Conservation (phyloP, 1,284 basidiomycete genomes). For the Heliocybe sulcata region DNA sequence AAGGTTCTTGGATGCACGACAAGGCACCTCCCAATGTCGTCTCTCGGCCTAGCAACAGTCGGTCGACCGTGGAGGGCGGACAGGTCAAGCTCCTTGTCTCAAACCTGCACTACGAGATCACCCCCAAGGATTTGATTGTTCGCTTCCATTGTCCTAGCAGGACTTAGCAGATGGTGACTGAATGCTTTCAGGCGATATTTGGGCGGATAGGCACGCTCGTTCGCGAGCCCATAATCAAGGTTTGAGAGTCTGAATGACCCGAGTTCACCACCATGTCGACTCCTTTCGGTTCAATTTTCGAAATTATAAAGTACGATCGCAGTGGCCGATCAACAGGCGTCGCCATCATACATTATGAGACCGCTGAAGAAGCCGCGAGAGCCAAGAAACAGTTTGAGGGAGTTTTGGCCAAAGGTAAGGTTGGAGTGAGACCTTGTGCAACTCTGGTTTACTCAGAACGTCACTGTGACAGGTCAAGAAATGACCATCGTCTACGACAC, state of each 20-base stretch:
- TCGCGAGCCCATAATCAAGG: slow-evolving; percentile 90
- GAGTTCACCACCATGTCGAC: slow-evolving; percentile 40
- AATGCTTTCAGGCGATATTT: slow-evolving; percentile 69
- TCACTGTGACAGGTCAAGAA: slow-evolving; percentile 55
- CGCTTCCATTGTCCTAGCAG: slow-evolving; percentile 19
- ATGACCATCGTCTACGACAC: slow-evolving; percentile 70
- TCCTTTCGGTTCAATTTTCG: slow-evolving; percentile 35
- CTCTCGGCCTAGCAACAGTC: slow-evolving; percentile 18
- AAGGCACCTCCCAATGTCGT: slow-evolving; percentile 41
- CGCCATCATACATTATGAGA: slow-evolving; percentile 81
- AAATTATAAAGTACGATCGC: slow-evolving; percentile 78
- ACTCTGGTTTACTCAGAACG: slow-evolving; percentile 4
- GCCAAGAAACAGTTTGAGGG: slow-evolving; percentile 88
- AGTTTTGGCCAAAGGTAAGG: slow-evolving; percentile 81
- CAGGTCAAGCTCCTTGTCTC: slow-evolving; percentile 74
- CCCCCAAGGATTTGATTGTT: slow-evolving; percentile 82
- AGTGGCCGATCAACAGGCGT: slow-evolving; percentile 89
- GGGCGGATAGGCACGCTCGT: slow-evolving; percentile 88
- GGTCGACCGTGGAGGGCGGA: slow-evolving; percentile 18
- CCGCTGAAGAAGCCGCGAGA: slow-evolving; percentile 68
- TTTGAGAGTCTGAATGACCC: slow-evolving; percentile 65
- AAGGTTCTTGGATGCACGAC: slow-evolving; percentile 70
- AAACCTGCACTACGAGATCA: slow-evolving; percentile 93
- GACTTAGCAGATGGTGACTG: slow-evolving; percentile 6
- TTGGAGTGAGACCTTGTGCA: slow-evolving; percentile 5